Conservation (phyloP, 768 basidiomycete genomes). For the Russula earlei region DNA sequence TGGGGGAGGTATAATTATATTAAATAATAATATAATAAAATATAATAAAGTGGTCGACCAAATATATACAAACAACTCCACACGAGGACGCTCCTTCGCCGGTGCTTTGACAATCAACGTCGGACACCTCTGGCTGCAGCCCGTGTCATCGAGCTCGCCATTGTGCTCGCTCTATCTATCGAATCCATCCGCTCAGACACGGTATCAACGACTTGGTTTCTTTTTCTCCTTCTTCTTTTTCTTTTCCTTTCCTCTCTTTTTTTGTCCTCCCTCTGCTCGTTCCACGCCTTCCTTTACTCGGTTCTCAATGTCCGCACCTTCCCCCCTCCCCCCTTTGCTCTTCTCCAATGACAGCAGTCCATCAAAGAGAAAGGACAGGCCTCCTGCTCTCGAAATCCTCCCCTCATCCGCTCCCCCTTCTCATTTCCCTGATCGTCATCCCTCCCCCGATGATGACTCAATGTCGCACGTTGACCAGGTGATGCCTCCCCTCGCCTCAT, state of each 20-base stretch:
- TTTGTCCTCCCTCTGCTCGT: conserved; percentile 29
- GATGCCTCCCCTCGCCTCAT: neutral
- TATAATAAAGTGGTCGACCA: neutral
- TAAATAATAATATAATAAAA: neutral
- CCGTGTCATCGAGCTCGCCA: conserved; percentile 18
- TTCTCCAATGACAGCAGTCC: conserved; percentile 31
- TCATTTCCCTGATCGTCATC: conserved; percentile 27
- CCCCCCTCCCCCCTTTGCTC: conserved; percentile 19
- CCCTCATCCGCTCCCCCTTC: conserved; percentile 32
- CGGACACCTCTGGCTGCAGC: conserved; percentile 13
- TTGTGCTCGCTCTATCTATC: conserved; percentile 18
- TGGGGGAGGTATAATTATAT: too few species aligned
- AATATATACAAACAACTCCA: conserved; percentile 10
- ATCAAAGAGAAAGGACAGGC: conserved; percentile 41
- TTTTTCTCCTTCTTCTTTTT: conserved; percentile 22
- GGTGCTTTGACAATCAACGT: conserved; percentile 6
- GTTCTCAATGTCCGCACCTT: conserved; percentile 34
- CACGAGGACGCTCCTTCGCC: neutral
- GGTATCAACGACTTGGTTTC: neutral
- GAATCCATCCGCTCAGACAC: neutral
- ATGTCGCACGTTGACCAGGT: conserved; percentile 14
- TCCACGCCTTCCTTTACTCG: conserved; percentile 30
- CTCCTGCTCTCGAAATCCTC: conserved; percentile 42
- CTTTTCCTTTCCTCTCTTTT: conserved; percentile 19
- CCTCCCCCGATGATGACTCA: conserved; percentile 15